Evolutionary conservation across 495 filamentous ascomycete species (phyloP).

Genomic region (Lepraria neglecta): DNA sequence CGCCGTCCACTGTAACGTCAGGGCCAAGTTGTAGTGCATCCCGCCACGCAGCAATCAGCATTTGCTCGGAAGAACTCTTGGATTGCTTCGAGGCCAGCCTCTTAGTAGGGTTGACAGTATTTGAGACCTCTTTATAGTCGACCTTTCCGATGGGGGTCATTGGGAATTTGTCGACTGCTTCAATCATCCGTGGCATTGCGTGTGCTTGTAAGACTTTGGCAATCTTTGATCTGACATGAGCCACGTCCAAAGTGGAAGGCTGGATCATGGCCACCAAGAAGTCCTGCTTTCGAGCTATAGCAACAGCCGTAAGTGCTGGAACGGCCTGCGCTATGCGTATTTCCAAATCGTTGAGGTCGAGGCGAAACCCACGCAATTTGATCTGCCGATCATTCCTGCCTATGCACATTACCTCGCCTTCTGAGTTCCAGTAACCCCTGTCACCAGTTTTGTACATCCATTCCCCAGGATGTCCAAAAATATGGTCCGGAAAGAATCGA

Average conservation of each 20-base stretch:
- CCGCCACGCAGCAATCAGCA: too few species aligned
- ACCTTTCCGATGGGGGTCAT: neutral
- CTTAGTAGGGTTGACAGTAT: neutral
- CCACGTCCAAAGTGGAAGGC: conserved; percentile 7
- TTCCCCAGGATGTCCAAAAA: conserved; percentile 21
- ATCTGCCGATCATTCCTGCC: conserved; percentile 36
- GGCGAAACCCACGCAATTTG: conserved; percentile 34
- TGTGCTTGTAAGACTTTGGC: conserved; percentile 23
- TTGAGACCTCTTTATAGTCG: neutral
- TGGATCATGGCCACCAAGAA: conserved; percentile 29
- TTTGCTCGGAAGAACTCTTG: neutral
- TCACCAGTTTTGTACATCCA: conserved; percentile 37
- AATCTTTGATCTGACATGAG: neutral
- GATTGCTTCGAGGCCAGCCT: neutral
- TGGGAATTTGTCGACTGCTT: neutral
- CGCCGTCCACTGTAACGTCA: too few species aligned
- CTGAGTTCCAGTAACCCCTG: conserved; percentile 28
- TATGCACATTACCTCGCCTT: conserved; percentile 29
- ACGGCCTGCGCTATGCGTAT: conserved; percentile 15
- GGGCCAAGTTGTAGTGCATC: too few species aligned
- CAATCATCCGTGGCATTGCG: conserved; percentile 26
- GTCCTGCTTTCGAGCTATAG: conserved; percentile 20
- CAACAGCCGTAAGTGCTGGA: conserved; percentile 9
- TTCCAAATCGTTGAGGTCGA: conserved; percentile 36
- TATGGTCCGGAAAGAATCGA: conserved; percentile 23